Conservation (phyloP, 192 early-diverging fungal species). For the Podila epicladia region DNA sequence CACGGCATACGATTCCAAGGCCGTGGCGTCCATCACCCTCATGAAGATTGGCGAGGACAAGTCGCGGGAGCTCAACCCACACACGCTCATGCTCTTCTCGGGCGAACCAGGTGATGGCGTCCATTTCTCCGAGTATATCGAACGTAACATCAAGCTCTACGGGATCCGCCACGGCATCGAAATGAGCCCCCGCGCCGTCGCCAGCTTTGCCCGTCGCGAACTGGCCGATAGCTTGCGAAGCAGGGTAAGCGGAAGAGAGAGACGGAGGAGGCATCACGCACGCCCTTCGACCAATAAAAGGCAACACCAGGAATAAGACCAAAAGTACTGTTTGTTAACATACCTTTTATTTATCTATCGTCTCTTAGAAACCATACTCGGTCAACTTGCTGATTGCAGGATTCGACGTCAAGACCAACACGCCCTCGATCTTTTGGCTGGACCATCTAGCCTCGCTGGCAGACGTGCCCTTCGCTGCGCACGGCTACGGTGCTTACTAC, state of each 20-base stretch:
- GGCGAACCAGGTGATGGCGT: conserved; percentile 94
- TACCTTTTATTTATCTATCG: neutral
- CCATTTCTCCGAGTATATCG: conserved; percentile 96
- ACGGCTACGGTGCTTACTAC: conserved; percentile 95
- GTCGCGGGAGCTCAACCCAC: conserved; percentile 82
- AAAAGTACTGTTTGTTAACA: neutral
- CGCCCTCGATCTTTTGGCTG: conserved; percentile 88
- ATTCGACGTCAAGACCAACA: conserved; percentile 76
- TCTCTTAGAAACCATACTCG: conserved; percentile 79
- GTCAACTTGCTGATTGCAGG: conserved; percentile 93
- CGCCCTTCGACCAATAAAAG: neutral
- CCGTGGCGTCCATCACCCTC: conserved; percentile 84
- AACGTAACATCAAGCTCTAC: conserved; percentile 91
- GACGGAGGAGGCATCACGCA: too few species aligned
- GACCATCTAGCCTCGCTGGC: conserved; percentile 87
- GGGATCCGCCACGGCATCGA: conserved; percentile 89
- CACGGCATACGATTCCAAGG: conserved; percentile 82
- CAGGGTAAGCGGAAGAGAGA: conserved; percentile 57
- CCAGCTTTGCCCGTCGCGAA: conserved; percentile 86
- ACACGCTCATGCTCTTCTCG: conserved; percentile 85
- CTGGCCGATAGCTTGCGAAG: conserved; percentile 87
- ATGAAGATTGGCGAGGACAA: conserved; percentile 96
- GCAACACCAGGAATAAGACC: neutral
- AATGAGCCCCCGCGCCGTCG: conserved; percentile 79
- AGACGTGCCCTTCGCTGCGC: conserved; percentile 86